Evolutionary conservation across 2,329 filamentous ascomycete genomes (phyloP), one percentile per base, ranked within the genome.

Genomic region (Dactylellina parvicollis): DNA sequence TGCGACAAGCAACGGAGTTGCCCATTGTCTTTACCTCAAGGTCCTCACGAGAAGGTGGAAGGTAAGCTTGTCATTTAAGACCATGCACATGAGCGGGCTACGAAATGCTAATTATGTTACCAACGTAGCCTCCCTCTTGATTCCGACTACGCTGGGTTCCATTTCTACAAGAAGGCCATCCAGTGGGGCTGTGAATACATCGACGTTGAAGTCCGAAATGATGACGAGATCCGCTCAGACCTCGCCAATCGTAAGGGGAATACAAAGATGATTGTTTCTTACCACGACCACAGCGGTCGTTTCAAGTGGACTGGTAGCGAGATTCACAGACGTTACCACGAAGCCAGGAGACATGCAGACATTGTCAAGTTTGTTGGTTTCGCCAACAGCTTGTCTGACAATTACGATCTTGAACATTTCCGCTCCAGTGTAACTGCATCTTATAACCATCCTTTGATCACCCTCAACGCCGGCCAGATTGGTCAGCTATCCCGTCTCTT

Each of bases 321-420:
- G 76, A 91, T 91, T 0, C 87, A 90, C 77, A 83, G 86, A 9
- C 85, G 94, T 2, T 96, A 93, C 77, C 83, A 87, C 70, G 86
- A 89, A 76, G 91, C 90, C 7, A 86, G 86, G 49, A 86, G 87
- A 69, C 92, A 92, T 76, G 90, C 90, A 49, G 91, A 96, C 79
- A 91, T 96, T 66, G 89, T 96, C 78, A 96, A 95, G 83, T 95
- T 96, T 90, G 95, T 95, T 78, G 88, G 90, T 30, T 89, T 93
- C 78, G 91, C 92, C 78, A 89, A 88, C 79, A 89, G 90, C 40
- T 88, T 90, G 79, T 91, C 92, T 78, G 91, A 93, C 77, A 95
- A 96, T 80, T 95, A 96, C 79, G 91, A 96, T 81, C 85, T 96
- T 32, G 92, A 96, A 80, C 93, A 93, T 80, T 96, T 96, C 81